Evolutionary conservation across 495 filamentous ascomycete genomes (phyloP).

Genomic region (Penicillium pulvis): DNA sequence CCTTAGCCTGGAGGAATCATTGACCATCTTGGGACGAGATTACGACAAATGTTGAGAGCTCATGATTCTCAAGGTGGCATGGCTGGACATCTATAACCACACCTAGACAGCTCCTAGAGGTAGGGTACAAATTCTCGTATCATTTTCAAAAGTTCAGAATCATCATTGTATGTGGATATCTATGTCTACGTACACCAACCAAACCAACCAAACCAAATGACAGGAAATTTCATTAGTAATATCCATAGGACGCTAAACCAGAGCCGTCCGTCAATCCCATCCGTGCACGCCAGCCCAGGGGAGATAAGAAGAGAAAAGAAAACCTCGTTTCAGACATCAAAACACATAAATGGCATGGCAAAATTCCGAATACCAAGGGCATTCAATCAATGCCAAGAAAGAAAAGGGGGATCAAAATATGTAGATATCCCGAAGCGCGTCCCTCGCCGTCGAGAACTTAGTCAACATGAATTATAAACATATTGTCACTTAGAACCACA

Average conservation of each 20-base stretch:
- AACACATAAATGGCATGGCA: constrained; percentile 11
- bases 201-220: constrained; percentile 2
- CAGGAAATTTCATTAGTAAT: constrained; percentile 20
- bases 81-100: no score
- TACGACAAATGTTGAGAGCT: no score
- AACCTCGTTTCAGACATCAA: constrained; percentile 27
- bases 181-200: constrained; percentile 3
- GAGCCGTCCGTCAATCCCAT: constrained; percentile 25
- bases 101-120: no score
- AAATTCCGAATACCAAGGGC: background rate
- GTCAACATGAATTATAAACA: constrained; percentile 6
- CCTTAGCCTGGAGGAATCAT: no score
- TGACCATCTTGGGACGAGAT: no score
- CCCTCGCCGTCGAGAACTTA: background rate
- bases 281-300: constrained; percentile 12
- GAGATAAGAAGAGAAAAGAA: constrained; percentile 22
- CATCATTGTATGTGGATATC: constrained; percentile 5
- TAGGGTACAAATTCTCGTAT: no score
- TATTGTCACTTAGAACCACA: constrained; percentile 39
- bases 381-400: background rate
- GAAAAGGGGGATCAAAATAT: background rate
- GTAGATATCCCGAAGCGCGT: background rate
- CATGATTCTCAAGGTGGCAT: no score
- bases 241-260: constrained; percentile 29
- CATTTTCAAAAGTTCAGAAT: background rate